A percentile compares a stretch with the other conserved stretches of the same genome.
Conservation (phyloP, 306 rosid species). For the Alnus glutinosa region DNA sequence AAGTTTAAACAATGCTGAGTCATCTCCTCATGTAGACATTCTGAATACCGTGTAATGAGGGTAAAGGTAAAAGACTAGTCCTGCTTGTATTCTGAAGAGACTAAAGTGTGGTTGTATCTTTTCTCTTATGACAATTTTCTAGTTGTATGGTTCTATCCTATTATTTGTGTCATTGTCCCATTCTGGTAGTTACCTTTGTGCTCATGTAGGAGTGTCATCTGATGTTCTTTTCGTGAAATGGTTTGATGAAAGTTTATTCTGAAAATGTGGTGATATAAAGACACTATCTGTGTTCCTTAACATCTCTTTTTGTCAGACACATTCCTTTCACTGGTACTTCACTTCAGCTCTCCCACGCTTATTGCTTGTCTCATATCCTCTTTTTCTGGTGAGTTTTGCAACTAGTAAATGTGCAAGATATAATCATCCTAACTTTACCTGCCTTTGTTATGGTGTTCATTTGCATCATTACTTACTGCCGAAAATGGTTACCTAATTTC, state of each 20-base stretch:
- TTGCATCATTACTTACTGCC: not conserved
- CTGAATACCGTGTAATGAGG: not conserved
- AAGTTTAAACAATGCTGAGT: not conserved
- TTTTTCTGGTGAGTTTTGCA: constrained; percentile 63
- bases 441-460: not conserved
- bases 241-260: not conserved
- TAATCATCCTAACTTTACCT: not conserved
- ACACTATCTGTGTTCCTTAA: constrained; percentile 43
- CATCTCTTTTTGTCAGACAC: constrained; percentile 55
- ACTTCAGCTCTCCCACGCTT: constrained; percentile 91
- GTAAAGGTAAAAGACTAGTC: not conserved
- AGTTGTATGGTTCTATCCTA: not conserved
- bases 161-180: not conserved
- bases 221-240: not conserved
- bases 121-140: not conserved
- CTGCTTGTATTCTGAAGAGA: not conserved
- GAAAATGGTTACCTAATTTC: not conserved
- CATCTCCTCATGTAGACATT: not conserved
- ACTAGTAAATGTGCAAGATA: not conserved
- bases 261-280: not conserved
- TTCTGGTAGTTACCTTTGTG: constrained; percentile 10
- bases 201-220: not conserved
- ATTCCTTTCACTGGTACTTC: constrained; percentile 89
- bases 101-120: not conserved
- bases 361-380: constrained; percentile 92